Evolutionary conservation across 2,329 filamentous ascomycete genomes (phyloP).

Genomic region (Ascocoryne sarcoides): DNA sequence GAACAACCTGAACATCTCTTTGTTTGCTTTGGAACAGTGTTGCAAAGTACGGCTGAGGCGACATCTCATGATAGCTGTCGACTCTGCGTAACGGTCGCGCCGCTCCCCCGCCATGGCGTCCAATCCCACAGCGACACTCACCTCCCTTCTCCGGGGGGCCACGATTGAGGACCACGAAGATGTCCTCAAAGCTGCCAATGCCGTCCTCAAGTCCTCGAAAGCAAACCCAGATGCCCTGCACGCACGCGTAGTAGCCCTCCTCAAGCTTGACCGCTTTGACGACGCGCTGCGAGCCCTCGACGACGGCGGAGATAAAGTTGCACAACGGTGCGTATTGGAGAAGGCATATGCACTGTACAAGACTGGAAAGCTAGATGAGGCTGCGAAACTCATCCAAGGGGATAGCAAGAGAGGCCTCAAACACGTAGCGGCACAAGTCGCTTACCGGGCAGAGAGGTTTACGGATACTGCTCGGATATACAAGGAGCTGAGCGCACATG

Average conservation of each 20-base stretch:
- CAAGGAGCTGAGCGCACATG: conserved; percentile 41
- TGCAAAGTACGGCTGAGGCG: no score
- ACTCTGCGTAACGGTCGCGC: not conserved
- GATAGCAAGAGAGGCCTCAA: conserved; percentile 22
- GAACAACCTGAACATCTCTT: no score
- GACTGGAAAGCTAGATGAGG: conserved; percentile 58
- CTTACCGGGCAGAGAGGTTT: conserved; percentile 70
- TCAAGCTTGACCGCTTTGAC: conserved; percentile 75
- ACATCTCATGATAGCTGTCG: no score
- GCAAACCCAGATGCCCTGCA: conserved; percentile 50
- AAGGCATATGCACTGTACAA: conserved; percentile 81
- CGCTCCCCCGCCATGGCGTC: conserved; percentile 19
- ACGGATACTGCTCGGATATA: conserved; percentile 57
- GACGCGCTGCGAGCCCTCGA: conserved; percentile 65
- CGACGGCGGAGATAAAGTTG: conserved; percentile 51
- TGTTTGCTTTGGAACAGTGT: no score
- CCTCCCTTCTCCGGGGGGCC: conserved; percentile 38
- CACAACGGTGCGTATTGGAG: conserved; percentile 55
- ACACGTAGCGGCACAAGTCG: conserved; percentile 56
- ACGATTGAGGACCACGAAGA: conserved; percentile 65
- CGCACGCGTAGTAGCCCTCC: conserved; percentile 63
- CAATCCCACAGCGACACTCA: conserved; percentile 26
- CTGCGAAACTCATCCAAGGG: conserved; percentile 34
- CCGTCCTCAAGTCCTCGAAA: conserved; percentile 53
- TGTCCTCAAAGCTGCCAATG: conserved; percentile 55